Evolutionary conservation across 257 asterid species (phyloP).

Genomic region (Lycium ferocissimum): DNA sequence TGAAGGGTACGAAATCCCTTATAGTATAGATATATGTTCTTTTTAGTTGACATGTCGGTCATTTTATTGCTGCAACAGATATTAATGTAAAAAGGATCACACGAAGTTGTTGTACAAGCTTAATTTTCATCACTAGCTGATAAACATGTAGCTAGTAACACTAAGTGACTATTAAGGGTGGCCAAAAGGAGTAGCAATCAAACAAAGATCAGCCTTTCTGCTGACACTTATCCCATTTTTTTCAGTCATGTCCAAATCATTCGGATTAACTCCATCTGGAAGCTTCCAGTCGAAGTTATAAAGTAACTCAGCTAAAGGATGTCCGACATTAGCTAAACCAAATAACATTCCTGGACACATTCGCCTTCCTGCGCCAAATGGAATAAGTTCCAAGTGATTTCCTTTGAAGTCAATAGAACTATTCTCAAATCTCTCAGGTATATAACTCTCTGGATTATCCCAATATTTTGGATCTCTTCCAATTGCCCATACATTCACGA

Average conservation of each 20-base stretch:
- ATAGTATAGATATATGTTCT: too few species aligned
- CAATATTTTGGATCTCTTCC: constrained; percentile 4
- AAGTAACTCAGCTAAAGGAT: constrained; percentile 23
- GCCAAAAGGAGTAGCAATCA: constrained; percentile 5
- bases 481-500: constrained; percentile 22
- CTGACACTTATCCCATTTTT: neutral
- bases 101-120: too few species aligned
- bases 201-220: constrained; percentile 20
- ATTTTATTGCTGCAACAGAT: too few species aligned
- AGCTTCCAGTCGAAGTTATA: constrained; percentile 31
- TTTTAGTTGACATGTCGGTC: too few species aligned
- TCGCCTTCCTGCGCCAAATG: constrained; percentile 4
- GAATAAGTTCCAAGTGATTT: neutral
- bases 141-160: too few species aligned
- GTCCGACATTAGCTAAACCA: constrained; percentile 25
- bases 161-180: neutral
- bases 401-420: neutral
- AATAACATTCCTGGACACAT: neutral
- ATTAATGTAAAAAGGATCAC: too few species aligned
- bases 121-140: too few species aligned
- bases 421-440: constrained; percentile 16
- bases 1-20: too few species aligned
- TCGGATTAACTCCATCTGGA: neutral
- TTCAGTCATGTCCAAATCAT: constrained; percentile 23
- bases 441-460: neutral